phyloP scores from a whole-genome alignment of 2,329 filamentous ascomycete genomes.

The Microsporum audouinii region DNA sequence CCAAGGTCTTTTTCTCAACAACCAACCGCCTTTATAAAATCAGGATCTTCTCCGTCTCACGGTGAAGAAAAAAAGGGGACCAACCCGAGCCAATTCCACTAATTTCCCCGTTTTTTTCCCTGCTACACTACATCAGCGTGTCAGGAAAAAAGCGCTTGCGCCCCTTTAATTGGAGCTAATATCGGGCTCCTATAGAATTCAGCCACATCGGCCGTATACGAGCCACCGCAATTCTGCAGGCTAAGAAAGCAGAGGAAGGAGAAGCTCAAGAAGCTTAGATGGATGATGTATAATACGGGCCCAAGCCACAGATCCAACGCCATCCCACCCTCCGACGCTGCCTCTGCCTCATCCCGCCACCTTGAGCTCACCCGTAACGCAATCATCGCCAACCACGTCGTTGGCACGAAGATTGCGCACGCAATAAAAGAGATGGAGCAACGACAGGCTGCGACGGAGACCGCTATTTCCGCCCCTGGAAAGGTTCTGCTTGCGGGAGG shows the following conservation, averaged over 20 bases:
- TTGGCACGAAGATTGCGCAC: background rate
- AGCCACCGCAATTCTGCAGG: background rate
- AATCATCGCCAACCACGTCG: background rate
- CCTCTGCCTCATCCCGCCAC: background rate
- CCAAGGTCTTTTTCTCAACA: background rate
- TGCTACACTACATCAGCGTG: background rate
- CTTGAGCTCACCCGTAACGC: background rate
- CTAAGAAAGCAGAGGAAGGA: background rate
- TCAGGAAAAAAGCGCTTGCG: background rate
- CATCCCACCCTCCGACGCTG: background rate
- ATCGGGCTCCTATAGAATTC: background rate
- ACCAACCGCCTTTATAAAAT: background rate
- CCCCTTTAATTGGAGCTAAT: background rate
- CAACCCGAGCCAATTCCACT: background rate
- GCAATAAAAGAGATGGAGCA: background rate
- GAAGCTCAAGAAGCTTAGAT: background rate
- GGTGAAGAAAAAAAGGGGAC: background rate
- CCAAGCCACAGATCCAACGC: background rate
- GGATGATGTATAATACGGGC: background rate
- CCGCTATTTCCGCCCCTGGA: constrained; percentile 76
- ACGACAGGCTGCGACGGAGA: constrained; percentile 17
- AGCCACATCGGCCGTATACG: background rate
- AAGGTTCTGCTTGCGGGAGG: constrained; percentile 93
- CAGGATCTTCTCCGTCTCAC: background rate
- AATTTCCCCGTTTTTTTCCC: background rate